phyloP scores from a whole-genome alignment of 2,329 filamentous ascomycete genomes.

The Stemphylium vesicarium region DNA sequence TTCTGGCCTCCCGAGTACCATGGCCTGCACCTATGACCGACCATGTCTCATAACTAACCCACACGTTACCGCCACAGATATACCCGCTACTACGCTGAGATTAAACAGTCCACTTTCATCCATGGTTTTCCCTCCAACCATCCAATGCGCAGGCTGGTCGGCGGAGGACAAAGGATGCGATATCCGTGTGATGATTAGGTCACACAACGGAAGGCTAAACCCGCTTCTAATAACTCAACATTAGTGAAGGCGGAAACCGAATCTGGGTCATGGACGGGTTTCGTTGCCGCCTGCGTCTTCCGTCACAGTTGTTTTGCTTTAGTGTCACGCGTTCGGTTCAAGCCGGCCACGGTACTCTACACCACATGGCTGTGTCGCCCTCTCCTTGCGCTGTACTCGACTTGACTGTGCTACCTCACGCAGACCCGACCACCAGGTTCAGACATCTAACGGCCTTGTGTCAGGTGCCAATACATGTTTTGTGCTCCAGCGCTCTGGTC shows the following conservation, averaged over 20 bases:
- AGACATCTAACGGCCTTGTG: constrained; percentile 38
- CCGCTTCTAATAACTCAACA: not conserved
- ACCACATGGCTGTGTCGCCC: constrained; percentile 36
- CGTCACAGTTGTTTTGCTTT: not conserved
- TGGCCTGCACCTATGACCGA: not conserved
- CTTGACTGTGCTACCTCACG: constrained; percentile 36
- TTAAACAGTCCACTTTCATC: not conserved
- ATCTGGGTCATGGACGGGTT: not conserved
- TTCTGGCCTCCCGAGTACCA: not conserved
- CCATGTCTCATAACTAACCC: not conserved
- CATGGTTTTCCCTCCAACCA: not conserved
- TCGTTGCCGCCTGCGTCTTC: not conserved
- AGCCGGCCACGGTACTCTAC: constrained; percentile 22
- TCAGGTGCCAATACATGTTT: constrained; percentile 40
- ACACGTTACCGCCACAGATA: not conserved
- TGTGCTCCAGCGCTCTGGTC: constrained; percentile 22
- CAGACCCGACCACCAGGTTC: constrained; percentile 45
- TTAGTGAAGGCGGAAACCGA: constrained; percentile 9
- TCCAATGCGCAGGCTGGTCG: not conserved
- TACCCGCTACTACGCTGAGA: not conserved
- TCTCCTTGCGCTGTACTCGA: constrained; percentile 22
- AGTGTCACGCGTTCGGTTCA: constrained; percentile 13
- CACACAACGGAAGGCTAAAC: constrained; percentile 27
- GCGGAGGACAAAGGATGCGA: not conserved
- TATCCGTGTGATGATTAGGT: constrained; percentile 24